Base-by-base conservation (phyloP, 208 protist genomes). In the Wallacemonas collosoma region DNA sequence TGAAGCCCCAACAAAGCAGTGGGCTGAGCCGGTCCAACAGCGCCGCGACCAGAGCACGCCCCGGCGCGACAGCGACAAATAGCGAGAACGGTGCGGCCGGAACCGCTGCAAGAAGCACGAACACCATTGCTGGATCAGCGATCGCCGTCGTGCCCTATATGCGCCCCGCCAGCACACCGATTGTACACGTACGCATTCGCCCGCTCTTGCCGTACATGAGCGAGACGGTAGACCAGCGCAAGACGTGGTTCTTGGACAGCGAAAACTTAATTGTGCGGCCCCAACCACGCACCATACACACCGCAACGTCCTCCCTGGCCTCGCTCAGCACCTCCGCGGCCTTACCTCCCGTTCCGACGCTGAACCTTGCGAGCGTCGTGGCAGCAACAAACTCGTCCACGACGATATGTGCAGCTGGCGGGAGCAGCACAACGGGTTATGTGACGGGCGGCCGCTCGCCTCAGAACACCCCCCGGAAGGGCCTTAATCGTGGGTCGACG, bases 181-280 rank as follows among this genome's bases (percentile, higher is more conserved):
- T 93, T 40, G 88, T 94, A 48, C 91, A 96, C 73, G 81, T 96
- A 48, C 91, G 91, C 61, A 83, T 90, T 3, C 77, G 91, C 8
- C 91, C 91, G 2, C 79, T 88, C 35, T 75, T 96, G 51, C 71
- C 82, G 1, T 80, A 81, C 67, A 67, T 96, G 12, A 84, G 84
- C 35, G 91, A 96, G 76, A 71, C 65, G 11, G 76, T 73, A 39
- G 79, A 93, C 11, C 65, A 76, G 61, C 80, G 89, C 1, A 71
- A 79, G 41, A 89, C 94, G 55, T 96, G 82, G 82, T 87, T 84
- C 47, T 76, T 96, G 11, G 86, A 96, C 57, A 81, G 93, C 50
- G 77, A 94, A 72, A 94, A 94, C 58, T 65, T 96, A 39, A 78
- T 96, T 63, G 87, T 96, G 60, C 74, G 76, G 14, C 39, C 45